Percentiles rank a stretch among this genome's conserved stretches.
phyloP scores from a whole-genome alignment of 2,329 filamentous ascomycete species.

The Aaosphaeria arxii region DNA sequence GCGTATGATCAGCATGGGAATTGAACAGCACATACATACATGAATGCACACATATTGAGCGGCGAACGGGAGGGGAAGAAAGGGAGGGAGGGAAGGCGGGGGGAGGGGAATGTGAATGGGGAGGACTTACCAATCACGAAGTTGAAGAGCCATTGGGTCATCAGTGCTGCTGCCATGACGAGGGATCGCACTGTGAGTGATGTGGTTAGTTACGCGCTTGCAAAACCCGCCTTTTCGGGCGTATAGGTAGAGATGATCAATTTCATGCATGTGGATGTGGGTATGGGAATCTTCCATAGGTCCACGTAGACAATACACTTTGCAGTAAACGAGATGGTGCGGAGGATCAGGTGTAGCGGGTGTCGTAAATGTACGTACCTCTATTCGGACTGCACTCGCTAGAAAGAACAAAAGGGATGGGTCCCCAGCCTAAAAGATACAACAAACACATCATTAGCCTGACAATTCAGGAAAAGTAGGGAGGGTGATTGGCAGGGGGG shows the following conservation, averaged over 20 bases:
- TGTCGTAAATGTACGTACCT: slow-evolving; percentile 10
- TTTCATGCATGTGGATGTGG: too few relatives aligned
- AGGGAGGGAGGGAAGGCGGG: background rate
- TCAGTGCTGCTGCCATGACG: slow-evolving; percentile 43
- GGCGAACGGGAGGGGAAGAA: background rate
- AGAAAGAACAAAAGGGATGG: slow-evolving; percentile 44
- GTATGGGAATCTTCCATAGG: background rate
- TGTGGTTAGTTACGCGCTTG: too few relatives aligned
- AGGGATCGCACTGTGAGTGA: slow-evolving; percentile 33
- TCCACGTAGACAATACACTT: background rate
- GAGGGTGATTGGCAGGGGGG: too few relatives aligned
- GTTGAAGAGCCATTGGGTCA: slow-evolving; percentile 41
- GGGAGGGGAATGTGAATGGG: background rate
- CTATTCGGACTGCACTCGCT: slow-evolving; percentile 42
- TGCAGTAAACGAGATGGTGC: too few relatives aligned
- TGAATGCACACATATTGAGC: background rate
- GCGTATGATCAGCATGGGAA: background rate
- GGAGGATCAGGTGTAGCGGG: too few relatives aligned
- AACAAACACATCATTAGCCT: slow-evolving; percentile 3
- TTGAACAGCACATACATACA: background rate
- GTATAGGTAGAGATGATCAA: too few relatives aligned
- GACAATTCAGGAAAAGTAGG: background rate
- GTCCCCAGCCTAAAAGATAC: slow-evolving; percentile 37
- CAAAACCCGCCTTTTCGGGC: too few relatives aligned
- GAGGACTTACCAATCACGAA: slow-evolving; percentile 1